These are phyloP conservation scores for Crucibulum laeve DNA, from an alignment of 768 basidiomycete genomes.

Conservation along the genomic window DNA sequence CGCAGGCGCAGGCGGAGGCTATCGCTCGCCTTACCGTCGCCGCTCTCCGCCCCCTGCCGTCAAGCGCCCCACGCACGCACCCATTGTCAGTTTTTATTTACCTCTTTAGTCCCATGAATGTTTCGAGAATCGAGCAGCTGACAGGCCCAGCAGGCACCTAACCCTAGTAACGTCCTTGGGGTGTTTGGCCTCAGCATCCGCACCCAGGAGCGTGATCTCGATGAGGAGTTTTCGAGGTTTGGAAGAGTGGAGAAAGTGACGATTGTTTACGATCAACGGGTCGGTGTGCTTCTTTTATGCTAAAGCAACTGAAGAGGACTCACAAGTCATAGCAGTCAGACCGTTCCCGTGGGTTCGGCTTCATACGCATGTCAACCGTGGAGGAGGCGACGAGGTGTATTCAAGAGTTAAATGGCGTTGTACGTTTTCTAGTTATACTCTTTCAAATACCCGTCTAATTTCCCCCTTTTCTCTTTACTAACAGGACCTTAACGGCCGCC, in stretches of 20 bases:
- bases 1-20: conserved; percentile 41
- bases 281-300: conserved; percentile 22
- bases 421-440: conserved; percentile 34
- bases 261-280: conserved; percentile 95
- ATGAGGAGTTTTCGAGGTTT: conserved; percentile 87
- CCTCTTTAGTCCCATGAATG: conserved; percentile 11
- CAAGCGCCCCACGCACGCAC: conserved; percentile 67
- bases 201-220: conserved; percentile 89
- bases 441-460: not conserved
- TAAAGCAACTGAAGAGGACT: conserved; percentile 6
- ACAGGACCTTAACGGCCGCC: conserved; percentile 91
- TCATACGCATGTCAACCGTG: conserved; percentile 88
- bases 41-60: conserved; percentile 58
- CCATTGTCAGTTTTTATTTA: conserved; percentile 50
- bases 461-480: conserved; percentile 7
- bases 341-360: conserved; percentile 96
- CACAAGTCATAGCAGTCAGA: conserved; percentile 57
- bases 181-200: conserved; percentile 99
- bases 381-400: conserved; percentile 89
- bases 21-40: conserved; percentile 50
- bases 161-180: conserved; percentile 85
- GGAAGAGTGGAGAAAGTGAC: conserved; percentile 93
- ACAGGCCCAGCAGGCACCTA: conserved; percentile 68
- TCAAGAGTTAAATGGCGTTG: conserved; percentile 87
- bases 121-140: too few species aligned